Base-by-base conservation (phyloP, 2,329 filamentous ascomycete genomes). In the Botryotinia narcissicola region DNA sequence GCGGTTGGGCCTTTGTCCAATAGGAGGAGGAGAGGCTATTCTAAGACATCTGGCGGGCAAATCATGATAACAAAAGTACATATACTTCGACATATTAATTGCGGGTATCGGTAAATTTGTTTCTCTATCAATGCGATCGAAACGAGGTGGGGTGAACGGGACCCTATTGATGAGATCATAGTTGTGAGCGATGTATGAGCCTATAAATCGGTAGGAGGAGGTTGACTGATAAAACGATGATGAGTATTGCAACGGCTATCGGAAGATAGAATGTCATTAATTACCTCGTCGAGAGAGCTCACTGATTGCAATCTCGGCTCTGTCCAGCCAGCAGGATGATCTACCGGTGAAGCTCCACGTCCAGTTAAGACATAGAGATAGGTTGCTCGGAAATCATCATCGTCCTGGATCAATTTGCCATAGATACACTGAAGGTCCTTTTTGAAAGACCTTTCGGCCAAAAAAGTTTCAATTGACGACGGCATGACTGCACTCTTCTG, bases 381-480 rank as follows among this genome's bases (percentile, higher is more conserved):
- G 37, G 66, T 69, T 22, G 35, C 66, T 69, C 29, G 18, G 10
- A 69, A 69, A 57, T 69, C 66, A 32, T 22, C 9, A 25, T 69
- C 48, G 18, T 69, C 35, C 29, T 59, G 51, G 35, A 69, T 42
- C 5, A 69, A 4, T 37, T 57, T 16, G 48, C 48, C 51, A 25
- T 32, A 35, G 22, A 66, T 16, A n/a, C 12, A 6, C 25, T n/a
- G 6, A 2, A n/a, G 35, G 8, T 54, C 18, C 25, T 62, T 37
- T 61, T 61, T 8, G 9, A n/a, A 40, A 25, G 16, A 9, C 25
- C 14, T 42, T n/a, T 29, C 14, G 6, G n/a, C 14, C n/a, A 29
- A 57, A 57, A 16, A 18, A 6, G 8, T 14, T 57, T 18, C 2
- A 57, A 29, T 8, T 9, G n/a, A 14, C n/a, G 6, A 22, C 42